Conservation (phyloP, 306 rosid genomes). For the Cucurbita argyrosperma region DNA sequence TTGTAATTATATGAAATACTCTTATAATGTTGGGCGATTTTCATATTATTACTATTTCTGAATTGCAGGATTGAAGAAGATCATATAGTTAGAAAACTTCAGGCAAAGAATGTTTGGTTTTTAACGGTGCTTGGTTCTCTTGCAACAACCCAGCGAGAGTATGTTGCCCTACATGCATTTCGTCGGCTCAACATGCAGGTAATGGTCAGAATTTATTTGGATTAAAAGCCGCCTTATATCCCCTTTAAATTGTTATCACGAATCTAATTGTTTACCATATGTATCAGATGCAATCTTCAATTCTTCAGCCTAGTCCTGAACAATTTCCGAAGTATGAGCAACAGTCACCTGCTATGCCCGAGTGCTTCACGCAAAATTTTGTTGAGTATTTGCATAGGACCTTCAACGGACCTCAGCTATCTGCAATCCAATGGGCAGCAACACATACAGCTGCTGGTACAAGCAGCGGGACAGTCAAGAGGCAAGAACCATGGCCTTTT, state of each 20-base stretch:
- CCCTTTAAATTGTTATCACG: neutral
- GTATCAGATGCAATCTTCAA: conserved; percentile 88
- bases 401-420: conserved; percentile 86
- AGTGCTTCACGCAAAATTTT: conserved; percentile 82
- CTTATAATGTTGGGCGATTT: neutral
- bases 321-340: conserved; percentile 95
- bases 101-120: conserved; percentile 66
- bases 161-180: conserved; percentile 89
- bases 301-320: conserved; percentile 91
- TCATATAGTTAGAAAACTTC: conserved; percentile 71
- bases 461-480: conserved; percentile 58
- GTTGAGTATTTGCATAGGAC: conserved; percentile 71
- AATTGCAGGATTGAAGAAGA: conserved; percentile 56
- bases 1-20: neutral
- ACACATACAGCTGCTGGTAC: conserved; percentile 98
- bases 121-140: conserved; percentile 92
- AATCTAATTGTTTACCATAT: conserved; percentile 6
- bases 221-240: conserved; percentile 1
- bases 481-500: conserved; percentile 98
- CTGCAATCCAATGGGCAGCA: conserved; percentile 99
- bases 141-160: conserved; percentile 96
- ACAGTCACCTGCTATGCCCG: conserved; percentile 89
- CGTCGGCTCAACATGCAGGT: conserved; percentile 93
- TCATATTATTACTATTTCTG: neutral
- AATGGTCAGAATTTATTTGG: neutral